phyloP scores from a whole-genome alignment of 805 yeast species.

The Metschnikowia reukaufii region DNA sequence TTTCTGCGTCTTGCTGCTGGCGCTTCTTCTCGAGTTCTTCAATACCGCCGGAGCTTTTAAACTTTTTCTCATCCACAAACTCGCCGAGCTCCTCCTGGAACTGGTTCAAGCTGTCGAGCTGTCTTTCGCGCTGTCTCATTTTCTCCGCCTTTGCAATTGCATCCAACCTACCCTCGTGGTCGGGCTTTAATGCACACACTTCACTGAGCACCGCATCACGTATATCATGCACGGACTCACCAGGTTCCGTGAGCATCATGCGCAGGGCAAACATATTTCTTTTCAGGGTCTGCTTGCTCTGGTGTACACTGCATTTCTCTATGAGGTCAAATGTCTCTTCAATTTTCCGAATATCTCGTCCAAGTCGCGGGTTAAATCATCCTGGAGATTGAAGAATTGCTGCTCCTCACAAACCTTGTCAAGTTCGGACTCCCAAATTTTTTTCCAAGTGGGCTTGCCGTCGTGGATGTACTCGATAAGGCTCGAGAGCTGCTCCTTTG shows the following conservation, averaged over 20 bases:
- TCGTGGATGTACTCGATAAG: constrained; percentile 61
- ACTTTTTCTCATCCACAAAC: constrained; percentile 74
- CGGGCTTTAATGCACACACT: constrained; percentile 75
- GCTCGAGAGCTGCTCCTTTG: constrained; percentile 49
- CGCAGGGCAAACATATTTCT: constrained; percentile 40
- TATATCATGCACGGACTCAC: constrained; percentile 54
- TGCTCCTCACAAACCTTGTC: constrained; percentile 92
- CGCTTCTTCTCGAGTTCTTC: constrained; percentile 79
- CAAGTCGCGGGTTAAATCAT: constrained; percentile 76
- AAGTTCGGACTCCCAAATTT: constrained; percentile 87
- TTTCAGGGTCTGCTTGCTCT: constrained; percentile 58
- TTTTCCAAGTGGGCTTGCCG: constrained; percentile 86
- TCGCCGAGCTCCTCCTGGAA: constrained; percentile 84
- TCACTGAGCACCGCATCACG: constrained; percentile 80
- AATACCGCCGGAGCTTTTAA: constrained; percentile 85
- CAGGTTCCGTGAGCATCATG: constrained; percentile 59
- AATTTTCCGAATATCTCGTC: constrained; percentile 80
- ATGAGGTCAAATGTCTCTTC: constrained; percentile 79
- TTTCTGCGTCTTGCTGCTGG: constrained; percentile 65
- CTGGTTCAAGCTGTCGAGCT: constrained; percentile 53
- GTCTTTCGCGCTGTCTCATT: constrained; percentile 68
- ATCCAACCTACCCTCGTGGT: constrained; percentile 80
- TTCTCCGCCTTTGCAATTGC: constrained; percentile 89
- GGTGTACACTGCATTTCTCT: constrained; percentile 77
- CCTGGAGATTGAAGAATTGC: constrained; percentile 86